Base-by-base conservation (phyloP, 371 early-diverging fungal species). In the Mucor velutinosus region DNA sequence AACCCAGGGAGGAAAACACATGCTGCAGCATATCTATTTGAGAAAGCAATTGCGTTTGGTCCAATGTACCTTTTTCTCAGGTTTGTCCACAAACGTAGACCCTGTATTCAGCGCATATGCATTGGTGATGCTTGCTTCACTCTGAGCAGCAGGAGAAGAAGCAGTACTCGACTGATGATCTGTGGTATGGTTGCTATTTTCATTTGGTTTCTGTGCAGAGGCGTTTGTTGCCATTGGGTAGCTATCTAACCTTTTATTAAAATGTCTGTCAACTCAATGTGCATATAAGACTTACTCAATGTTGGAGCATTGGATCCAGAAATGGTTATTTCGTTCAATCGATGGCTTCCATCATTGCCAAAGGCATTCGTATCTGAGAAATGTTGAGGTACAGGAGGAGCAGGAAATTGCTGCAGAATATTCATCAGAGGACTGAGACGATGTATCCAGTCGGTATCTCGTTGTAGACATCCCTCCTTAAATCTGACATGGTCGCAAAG, bases 1-100 rank as follows among this genome's bases (percentile, higher is more conserved):
- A 32, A 70, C 67, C 73, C 78, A 77, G 10, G 63, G 43, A 11
- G 78, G 78, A 33, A 60, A 37, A 23, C 33, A 60, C 27, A 53
- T 53, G 14, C 14, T 25, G 27, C 53, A 53, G 23, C 53, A 27
- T 27, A 53, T 11, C 53, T 27, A 53, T 27, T 27, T 25, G 1
- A 53, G 15, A 27, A 53, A 12, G 53, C 53, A 53, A 53, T 53
- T 23, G 23, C 53, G 53, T 14, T 53, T 53, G 25, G 53, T 53
- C 53, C 53, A 53, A 27, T 53, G 27, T 8, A 14, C 53, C 23
- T 27, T 53, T 27, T 53, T 53, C 15, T 15, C 27, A 5, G 25
- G 11, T 27, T 7, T 53, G 15, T 53, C 53, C 6, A 27, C 53
- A 53, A 27, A 27, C 6, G 25, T 53, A 25, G 27, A 27, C 1